These are phyloP conservation scores for Pogostemon cablin DNA, from an alignment of 257 asterid genomes.

Conservation along the genomic window DNA sequence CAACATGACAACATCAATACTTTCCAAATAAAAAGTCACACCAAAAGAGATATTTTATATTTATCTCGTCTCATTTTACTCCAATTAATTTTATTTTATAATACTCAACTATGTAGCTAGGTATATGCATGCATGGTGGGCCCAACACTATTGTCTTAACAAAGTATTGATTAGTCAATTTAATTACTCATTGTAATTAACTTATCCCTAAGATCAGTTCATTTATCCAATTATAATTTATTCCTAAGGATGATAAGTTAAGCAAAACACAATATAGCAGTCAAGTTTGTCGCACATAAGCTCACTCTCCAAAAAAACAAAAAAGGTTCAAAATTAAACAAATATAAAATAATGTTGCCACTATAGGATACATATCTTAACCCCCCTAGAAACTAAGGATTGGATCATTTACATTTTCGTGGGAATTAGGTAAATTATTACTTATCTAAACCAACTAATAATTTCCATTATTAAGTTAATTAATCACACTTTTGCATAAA, in stretches of 20 bases:
- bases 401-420: constrained; percentile 24
- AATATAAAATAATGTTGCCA: constrained; percentile 27
- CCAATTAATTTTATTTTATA: too few species aligned
- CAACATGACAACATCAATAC: background rate
- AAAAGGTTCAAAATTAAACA: constrained; percentile 28
- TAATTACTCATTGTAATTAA: background rate
- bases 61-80: too few species aligned
- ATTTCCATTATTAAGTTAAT: background rate
- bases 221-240: background rate
- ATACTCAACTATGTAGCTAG: background rate
- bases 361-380: constrained; percentile 41
- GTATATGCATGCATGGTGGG: background rate
- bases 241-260: constrained; percentile 14
- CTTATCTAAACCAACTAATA: constrained; percentile 42
- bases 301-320: constrained; percentile 40
- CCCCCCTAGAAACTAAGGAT: constrained; percentile 24
- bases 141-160: constrained; percentile 21
- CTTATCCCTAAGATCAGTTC: background rate
- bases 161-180: constrained; percentile 24
- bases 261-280: constrained; percentile 41
- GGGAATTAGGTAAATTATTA: constrained; percentile 38
- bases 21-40: background rate
- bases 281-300: constrained; percentile 54
- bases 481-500: background rate
- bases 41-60: too few species aligned